Conservation (phyloP, 1,284 basidiomycete species). For the Melampsora allii-populina region DNA sequence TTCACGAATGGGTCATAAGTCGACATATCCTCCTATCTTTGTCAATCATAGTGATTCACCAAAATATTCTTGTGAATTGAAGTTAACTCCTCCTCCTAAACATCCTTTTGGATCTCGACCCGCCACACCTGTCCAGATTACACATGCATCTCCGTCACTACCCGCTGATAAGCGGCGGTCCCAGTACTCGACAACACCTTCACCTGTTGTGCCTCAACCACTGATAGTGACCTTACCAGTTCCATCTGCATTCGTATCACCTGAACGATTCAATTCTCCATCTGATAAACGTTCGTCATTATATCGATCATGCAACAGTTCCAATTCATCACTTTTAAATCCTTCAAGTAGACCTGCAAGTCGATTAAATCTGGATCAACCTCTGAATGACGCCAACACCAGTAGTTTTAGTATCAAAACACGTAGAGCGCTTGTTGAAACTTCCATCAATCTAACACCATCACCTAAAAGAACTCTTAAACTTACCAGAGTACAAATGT, state of each 20-base stretch:
- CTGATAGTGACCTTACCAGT: constrained; percentile 16
- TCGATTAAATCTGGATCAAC: too few relatives aligned
- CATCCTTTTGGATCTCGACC: constrained; percentile 27
- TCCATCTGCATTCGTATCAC: constrained; percentile 41
- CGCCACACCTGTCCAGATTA: background rate
- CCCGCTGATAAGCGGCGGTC: background rate
- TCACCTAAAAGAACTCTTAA: too few relatives aligned
- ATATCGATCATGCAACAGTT: background rate
- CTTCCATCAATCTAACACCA: too few relatives aligned
- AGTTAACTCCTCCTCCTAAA: constrained; percentile 15
- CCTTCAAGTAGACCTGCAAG: too few relatives aligned
- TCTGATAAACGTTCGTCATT: background rate
- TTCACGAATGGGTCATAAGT: background rate
- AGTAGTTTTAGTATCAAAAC: too few relatives aligned
- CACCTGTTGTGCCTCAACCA: background rate
- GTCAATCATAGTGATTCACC: background rate
- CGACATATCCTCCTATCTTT: background rate
- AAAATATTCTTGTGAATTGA: background rate
- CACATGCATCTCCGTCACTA: background rate
- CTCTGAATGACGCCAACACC: too few relatives aligned
- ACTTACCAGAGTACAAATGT: too few relatives aligned
- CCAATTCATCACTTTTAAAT: too few relatives aligned
- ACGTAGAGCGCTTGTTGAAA: too few relatives aligned
- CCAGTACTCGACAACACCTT: background rate
- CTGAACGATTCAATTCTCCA: constrained; percentile 19